Percentiles rank a stretch among this genome's conserved stretches.
phyloP scores from a whole-genome alignment of 2,329 filamentous ascomycete species.

The Cadophora sp. region DNA sequence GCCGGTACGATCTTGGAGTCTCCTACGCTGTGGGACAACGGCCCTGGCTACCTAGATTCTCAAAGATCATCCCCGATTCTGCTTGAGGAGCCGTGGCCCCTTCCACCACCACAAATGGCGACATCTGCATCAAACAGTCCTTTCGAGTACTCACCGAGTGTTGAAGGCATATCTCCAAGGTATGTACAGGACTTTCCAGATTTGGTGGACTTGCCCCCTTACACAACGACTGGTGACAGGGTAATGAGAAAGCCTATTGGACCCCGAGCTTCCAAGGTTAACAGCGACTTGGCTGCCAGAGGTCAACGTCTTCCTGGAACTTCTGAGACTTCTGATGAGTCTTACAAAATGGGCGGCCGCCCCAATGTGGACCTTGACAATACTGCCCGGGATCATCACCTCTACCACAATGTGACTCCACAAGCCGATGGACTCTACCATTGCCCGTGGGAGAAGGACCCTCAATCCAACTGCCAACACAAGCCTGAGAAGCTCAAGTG shows the following conservation, averaged over 20 bases:
- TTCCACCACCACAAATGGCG: slow-evolving; percentile 36
- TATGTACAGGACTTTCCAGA: slow-evolving; percentile 42
- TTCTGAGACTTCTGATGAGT: slow-evolving; percentile 42
- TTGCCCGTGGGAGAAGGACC: slow-evolving; percentile 85
- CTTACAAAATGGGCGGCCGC: slow-evolving; percentile 41
- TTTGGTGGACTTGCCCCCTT: slow-evolving; percentile 42
- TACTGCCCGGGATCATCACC: slow-evolving; percentile 65
- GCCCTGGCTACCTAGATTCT: slow-evolving; percentile 38
- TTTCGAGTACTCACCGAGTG: slow-evolving; percentile 41
- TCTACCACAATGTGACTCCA: slow-evolving; percentile 73
- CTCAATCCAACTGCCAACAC: slow-evolving; percentile 77
- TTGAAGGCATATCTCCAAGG: slow-evolving; percentile 43
- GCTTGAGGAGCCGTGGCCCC: slow-evolving; percentile 39
- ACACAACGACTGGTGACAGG: slow-evolving; percentile 40
- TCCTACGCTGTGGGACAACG: slow-evolving; percentile 40
- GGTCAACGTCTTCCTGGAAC: slow-evolving; percentile 34
- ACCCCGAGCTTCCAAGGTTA: slow-evolving; percentile 43
- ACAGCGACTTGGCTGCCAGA: slow-evolving; percentile 39
- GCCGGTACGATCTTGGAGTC: slow-evolving; percentile 34
- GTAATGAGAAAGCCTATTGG: slow-evolving; percentile 41
- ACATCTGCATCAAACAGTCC: slow-evolving; percentile 39
- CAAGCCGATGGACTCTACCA: slow-evolving; percentile 84
- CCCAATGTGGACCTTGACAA: slow-evolving; percentile 45
- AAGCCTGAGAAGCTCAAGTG: slow-evolving; percentile 96
- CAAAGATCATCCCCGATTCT: slow-evolving; percentile 41